Conservation (phyloP, 140 eudicot genomes). For the Anethum foeniculum region DNA sequence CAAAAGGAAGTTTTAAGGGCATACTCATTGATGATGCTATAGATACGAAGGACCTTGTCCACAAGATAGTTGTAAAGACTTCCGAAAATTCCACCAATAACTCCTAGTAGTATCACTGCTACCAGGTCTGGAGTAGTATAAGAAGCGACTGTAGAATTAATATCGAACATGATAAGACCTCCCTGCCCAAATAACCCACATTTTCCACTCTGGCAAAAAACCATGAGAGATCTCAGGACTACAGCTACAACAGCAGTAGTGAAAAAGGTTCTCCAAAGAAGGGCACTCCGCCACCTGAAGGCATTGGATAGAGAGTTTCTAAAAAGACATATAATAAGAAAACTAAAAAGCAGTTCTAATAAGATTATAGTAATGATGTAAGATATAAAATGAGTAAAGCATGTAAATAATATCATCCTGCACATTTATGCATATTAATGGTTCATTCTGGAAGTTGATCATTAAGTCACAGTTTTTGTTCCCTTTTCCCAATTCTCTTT, state of each 20-base stretch:
- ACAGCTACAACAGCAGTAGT: constrained; percentile 92
- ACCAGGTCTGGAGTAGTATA: constrained; percentile 63
- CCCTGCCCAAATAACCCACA: constrained; percentile 93
- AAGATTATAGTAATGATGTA: background rate
- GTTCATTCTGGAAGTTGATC: background rate
- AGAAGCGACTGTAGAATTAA: constrained; percentile 44
- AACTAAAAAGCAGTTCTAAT: background rate
- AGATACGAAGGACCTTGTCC: constrained; percentile 80
- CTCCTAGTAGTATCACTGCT: constrained; percentile 71
- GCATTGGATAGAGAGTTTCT: background rate
- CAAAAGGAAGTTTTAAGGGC: constrained; percentile 13
- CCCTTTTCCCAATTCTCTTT: background rate
- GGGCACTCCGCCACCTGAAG: constrained; percentile 50
- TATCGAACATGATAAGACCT: constrained; percentile 83
- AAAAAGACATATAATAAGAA: background rate
- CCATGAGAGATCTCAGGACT: constrained; percentile 61
- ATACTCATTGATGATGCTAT: constrained; percentile 89
- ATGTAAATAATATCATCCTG: background rate
- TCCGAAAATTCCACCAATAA: constrained; percentile 84
- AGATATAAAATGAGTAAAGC: background rate
- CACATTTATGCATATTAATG: background rate
- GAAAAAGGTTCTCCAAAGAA: constrained; percentile 95
- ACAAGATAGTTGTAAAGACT: constrained; percentile 79
- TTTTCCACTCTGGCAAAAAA: constrained; percentile 45
- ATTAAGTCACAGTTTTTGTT: background rate